phyloP scores from a whole-genome alignment of 2,329 filamentous ascomycete species.

The Capronia coronata region DNA sequence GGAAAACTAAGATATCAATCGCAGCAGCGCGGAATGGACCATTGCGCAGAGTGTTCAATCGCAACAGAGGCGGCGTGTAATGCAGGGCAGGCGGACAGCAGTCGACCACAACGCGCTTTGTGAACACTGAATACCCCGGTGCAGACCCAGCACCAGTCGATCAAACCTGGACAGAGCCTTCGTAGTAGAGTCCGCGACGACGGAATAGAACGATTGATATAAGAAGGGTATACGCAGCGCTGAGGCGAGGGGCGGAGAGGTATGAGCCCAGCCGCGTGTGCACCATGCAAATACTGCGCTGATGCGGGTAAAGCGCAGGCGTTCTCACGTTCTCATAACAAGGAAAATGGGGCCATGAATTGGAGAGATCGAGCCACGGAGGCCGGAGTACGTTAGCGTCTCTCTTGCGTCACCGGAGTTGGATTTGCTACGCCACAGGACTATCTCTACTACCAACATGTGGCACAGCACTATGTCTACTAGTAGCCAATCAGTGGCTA shows the following conservation, averaged over 20 bases:
- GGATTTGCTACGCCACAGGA: not conserved
- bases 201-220: not conserved
- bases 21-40: not conserved
- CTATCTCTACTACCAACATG: too few relatives aligned
- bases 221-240: not conserved
- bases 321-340: not conserved
- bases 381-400: not conserved
- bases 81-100: not conserved
- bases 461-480: too few relatives aligned
- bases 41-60: not conserved
- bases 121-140: too few relatives aligned
- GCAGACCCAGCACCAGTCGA: too few relatives aligned
- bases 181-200: not conserved
- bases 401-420: not conserved
- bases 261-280: constrained; percentile 2
- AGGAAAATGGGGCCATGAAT: not conserved
- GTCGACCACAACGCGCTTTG: not conserved
- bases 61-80: not conserved
- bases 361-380: not conserved
- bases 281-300: not conserved
- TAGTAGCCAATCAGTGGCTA: too few relatives aligned
- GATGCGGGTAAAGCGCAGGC: not conserved
- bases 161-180: too few relatives aligned
- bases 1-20: not conserved
- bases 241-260: not conserved